Base-by-base conservation (phyloP, 202 grass and related monocot genomes). In the Panicum virgatum region DNA sequence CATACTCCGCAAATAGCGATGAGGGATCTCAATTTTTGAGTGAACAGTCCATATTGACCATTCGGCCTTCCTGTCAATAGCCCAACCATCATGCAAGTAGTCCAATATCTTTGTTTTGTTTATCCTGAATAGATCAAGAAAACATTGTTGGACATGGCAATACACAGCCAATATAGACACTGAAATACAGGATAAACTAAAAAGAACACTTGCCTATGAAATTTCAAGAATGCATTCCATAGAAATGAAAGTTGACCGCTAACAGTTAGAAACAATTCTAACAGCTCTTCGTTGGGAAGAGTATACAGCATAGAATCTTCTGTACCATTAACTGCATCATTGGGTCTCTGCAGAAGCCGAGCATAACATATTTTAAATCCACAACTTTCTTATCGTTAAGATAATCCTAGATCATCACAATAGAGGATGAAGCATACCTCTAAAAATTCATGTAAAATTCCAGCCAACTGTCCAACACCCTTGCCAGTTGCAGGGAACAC, bases 31-130 rank as follows among this genome's bases (percentile, higher is more conserved):
- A 5, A 92, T 89, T 75, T 90, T 99, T n/a, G 91, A 96, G 87
- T 99, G 85, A 87, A 96, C 83, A 20, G 89, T 96, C 96, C 96
- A 99, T 80, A 99, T 96, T 79, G 96, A 96, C 96, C 96, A 99
- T 83, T 99, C 91, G 78, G 91, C 83, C 81, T 89, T 99, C 63
- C 93, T 85, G 56, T 90, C 93, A 78, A 77, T 81, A 58, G 91
- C 89, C 96, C 96, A 99, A 56, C 76, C 53, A 73, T 91, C 91
- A 36, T 80, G 87, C 70, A 99, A 84, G 83, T 99, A 78, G 12
- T 99, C 92, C 64, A 99, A 62, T 90, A 99, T 91, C 81, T 90
- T 90, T 70, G 79, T 88, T 92, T 88, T 94, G 87, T 99, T 93
- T 74, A 86, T 65, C 96, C 96, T 99, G 89, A 80, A 71, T 13